Percentiles rank a stretch among this genome's conserved stretches.
Evolutionary conservation across 495 filamentous ascomycete genomes (phyloP).

Genomic region (Collariella sp.): DNA sequence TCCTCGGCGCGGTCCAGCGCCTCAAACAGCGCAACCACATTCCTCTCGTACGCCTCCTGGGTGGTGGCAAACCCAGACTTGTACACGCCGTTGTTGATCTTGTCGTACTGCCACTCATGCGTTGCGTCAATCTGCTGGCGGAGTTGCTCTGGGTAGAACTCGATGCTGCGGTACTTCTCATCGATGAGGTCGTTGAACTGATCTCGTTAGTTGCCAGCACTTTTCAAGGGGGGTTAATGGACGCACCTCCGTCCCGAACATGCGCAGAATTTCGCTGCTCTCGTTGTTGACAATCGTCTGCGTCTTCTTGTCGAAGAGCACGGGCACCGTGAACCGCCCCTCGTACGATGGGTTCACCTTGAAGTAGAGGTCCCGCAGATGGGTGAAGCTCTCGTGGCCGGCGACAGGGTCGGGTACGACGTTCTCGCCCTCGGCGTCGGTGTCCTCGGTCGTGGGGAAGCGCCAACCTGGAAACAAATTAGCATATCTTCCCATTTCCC

Average conservation of each 20-base stretch:
- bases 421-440: constrained; percentile 41
- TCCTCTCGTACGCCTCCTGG: constrained; percentile 55
- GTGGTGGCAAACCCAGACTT: constrained; percentile 59
- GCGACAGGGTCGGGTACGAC: constrained; percentile 54
- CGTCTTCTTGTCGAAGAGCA: constrained; percentile 65
- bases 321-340: constrained; percentile 72
- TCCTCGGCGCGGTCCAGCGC: constrained; percentile 54
- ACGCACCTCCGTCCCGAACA: constrained; percentile 47
- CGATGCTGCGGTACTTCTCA: constrained; percentile 36
- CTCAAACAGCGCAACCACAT: constrained; percentile 52
- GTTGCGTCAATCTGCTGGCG: constrained; percentile 50
- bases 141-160: constrained; percentile 50
- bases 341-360: constrained; percentile 57
- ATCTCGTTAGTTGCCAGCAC: background rate
- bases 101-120: constrained; percentile 57
- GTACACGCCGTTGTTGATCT: constrained; percentile 64
- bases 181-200: constrained; percentile 52
- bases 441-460: constrained; percentile 58
- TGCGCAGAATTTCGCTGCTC: constrained; percentile 72
- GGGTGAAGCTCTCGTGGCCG: constrained; percentile 48
- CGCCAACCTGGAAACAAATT: constrained; percentile 57
- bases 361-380: constrained; percentile 66
- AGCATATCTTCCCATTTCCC: background rate
- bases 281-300: constrained; percentile 77
- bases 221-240: background rate